Percentiles rank a stretch among this genome's conserved stretches.
Conservation (phyloP, 345 rosid species). For the Eucalyptus curtisii region DNA sequence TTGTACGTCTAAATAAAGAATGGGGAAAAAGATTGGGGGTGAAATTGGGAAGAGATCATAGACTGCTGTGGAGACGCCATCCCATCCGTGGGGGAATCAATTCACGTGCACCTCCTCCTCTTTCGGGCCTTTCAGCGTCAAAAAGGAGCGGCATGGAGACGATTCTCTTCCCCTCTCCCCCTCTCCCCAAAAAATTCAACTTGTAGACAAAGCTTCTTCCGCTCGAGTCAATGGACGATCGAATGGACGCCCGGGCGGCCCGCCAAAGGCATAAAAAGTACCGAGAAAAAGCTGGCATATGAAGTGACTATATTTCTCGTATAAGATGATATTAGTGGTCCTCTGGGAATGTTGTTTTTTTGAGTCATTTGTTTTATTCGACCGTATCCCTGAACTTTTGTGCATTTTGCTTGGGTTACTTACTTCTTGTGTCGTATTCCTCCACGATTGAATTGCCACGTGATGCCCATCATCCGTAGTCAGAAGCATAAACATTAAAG, state of each 20-base stretch:
- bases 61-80: neutral
- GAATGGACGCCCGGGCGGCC: neutral
- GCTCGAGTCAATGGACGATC: neutral
- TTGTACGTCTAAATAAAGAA: neutral
- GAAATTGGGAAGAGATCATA: neutral
- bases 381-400: neutral
- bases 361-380: neutral
- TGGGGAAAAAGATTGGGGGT: too few relatives aligned
- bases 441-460: neutral
- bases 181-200: neutral
- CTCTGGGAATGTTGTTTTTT: neutral
- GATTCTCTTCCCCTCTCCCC: neutral
- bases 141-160: neutral
- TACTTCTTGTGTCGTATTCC: neutral
- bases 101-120: neutral
- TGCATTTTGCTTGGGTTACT: neutral
- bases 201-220: neutral
- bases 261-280: neutral
- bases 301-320: neutral
- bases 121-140: neutral
- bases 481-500: neutral
- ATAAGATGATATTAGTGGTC: neutral
- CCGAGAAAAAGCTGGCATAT: neutral
- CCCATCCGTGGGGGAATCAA: neutral
- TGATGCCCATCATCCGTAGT: neutral